A percentile compares a stretch with the other conserved stretches of the same genome.
phyloP scores from a whole-genome alignment of 768 basidiomycete species.

The Boletus fagicola region DNA sequence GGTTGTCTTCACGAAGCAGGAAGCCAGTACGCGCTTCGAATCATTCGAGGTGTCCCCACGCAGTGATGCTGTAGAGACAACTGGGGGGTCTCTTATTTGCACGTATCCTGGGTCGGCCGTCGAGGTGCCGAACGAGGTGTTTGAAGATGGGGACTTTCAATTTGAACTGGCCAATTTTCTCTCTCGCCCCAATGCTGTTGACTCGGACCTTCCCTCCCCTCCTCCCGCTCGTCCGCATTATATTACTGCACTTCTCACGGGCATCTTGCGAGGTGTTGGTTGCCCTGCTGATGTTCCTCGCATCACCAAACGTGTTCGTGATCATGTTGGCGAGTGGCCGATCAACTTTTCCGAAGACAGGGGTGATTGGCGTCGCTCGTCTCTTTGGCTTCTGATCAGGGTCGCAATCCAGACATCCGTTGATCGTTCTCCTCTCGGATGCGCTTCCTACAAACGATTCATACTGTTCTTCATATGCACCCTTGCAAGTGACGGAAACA shows the following conservation, averaged over 20 bases:
- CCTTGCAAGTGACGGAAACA: constrained; percentile 21
- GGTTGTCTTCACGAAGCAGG: constrained; percentile 34
- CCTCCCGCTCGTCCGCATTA: background rate
- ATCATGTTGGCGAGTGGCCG: constrained; percentile 15
- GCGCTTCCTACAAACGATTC: constrained; percentile 44
- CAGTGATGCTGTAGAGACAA: constrained; percentile 33
- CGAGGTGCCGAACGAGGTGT: constrained; percentile 5
- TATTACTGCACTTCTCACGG: background rate
- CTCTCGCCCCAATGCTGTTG: constrained; percentile 10
- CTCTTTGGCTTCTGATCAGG: constrained; percentile 35
- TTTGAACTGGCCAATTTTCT: constrained; percentile 22
- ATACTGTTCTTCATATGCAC: constrained; percentile 40
- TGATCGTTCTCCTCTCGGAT: constrained; percentile 2
- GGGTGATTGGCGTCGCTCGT: constrained; percentile 25
- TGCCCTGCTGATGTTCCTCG: constrained; percentile 6
- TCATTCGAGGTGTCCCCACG: constrained; percentile 23
- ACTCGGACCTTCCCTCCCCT: background rate
- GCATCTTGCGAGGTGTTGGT: constrained; percentile 7
- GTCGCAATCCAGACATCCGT: constrained; percentile 30
- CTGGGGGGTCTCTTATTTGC: constrained; percentile 25
- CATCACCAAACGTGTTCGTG: constrained; percentile 28
- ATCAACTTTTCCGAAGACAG: no score
- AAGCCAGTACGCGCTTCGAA: constrained; percentile 20
- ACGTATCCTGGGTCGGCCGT: constrained; percentile 24
- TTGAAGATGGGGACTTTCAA: constrained; percentile 15